Conservation (phyloP, 2,329 filamentous ascomycete species). For the Verticillium nubilum region DNA sequence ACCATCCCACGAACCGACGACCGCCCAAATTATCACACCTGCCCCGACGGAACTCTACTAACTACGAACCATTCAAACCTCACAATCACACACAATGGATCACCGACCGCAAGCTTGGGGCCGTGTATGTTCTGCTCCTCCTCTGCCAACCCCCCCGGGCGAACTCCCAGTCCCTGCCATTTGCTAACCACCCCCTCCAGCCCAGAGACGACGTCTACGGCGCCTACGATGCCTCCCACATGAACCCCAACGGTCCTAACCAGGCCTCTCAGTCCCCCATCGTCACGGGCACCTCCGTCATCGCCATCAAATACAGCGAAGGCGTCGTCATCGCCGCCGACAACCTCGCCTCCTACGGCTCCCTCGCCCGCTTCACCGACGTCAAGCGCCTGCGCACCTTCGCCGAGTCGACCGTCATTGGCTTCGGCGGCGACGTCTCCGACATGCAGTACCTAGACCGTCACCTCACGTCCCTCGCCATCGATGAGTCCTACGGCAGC, state of each 20-base stretch:
- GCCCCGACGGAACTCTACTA: neutral
- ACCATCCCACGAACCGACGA: neutral
- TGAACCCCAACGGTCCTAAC: constrained; percentile 65
- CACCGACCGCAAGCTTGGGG: constrained; percentile 70
- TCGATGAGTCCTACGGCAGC: constrained; percentile 76
- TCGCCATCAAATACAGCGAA: constrained; percentile 92
- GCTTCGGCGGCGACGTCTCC: constrained; percentile 94
- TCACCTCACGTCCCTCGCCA: constrained; percentile 78
- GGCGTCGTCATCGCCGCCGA: constrained; percentile 96
- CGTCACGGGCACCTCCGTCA: constrained; percentile 92
- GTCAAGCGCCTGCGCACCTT: constrained; percentile 93
- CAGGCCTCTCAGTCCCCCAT: constrained; percentile 88
- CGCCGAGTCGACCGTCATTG: constrained; percentile 76
- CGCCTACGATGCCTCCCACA: constrained; percentile 81
- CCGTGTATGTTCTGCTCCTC: constrained; percentile 47
- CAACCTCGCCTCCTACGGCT: constrained; percentile 96
- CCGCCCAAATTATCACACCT: neutral
- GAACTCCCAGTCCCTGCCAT: neutral
- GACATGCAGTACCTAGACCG: constrained; percentile 99
- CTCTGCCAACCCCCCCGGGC: constrained; percentile 11
- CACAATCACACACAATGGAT: constrained; percentile 47
- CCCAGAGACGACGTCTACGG: constrained; percentile 97
- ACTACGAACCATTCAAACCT: constrained; percentile 1
- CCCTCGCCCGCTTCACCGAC: constrained; percentile 91
- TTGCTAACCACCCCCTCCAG: constrained; percentile 39